Percentiles rank a stretch among this genome's conserved stretches.
phyloP scores from a whole-genome alignment of 2,329 filamentous ascomycete species.

The Penicillium sp. region DNA sequence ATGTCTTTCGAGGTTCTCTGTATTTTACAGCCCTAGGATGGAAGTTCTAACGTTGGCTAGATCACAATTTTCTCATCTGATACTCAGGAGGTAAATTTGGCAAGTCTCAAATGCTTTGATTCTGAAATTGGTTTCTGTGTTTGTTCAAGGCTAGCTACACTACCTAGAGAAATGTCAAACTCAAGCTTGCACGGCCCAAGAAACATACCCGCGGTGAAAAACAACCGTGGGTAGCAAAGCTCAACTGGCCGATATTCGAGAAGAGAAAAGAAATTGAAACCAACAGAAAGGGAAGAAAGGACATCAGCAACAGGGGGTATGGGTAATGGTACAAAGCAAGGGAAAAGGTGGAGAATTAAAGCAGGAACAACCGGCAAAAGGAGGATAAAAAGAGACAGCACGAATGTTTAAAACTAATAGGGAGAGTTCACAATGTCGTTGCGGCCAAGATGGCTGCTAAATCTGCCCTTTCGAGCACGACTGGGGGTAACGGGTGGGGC shows the following conservation, averaged over 20 bases:
- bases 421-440: constrained; percentile 82
- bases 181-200: background rate
- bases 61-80: too few relatives aligned
- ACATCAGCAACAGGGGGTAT: constrained; percentile 30
- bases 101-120: background rate
- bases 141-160: background rate
- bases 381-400: background rate
- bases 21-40: too few relatives aligned
- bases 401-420: constrained; percentile 46
- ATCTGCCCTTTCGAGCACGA: constrained; percentile 34
- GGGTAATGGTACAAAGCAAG: constrained; percentile 24
- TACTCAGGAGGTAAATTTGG: too few relatives aligned
- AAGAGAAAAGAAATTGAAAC: background rate
- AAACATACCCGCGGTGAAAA: background rate
- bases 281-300: constrained; percentile 7
- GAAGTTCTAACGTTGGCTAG: too few relatives aligned
- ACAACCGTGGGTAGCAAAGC: background rate
- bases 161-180: background rate
- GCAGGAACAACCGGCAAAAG: constrained; percentile 5
- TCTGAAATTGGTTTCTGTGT: background rate
- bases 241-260: background rate
- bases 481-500: constrained; percentile 58
- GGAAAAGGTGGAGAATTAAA: constrained; percentile 5
- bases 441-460: constrained; percentile 58
- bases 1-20: too few relatives aligned